Percentiles rank a stretch among this genome's conserved stretches.
Conservation (phyloP, 2,329 filamentous ascomycete species). For the Penicillium sp. region DNA sequence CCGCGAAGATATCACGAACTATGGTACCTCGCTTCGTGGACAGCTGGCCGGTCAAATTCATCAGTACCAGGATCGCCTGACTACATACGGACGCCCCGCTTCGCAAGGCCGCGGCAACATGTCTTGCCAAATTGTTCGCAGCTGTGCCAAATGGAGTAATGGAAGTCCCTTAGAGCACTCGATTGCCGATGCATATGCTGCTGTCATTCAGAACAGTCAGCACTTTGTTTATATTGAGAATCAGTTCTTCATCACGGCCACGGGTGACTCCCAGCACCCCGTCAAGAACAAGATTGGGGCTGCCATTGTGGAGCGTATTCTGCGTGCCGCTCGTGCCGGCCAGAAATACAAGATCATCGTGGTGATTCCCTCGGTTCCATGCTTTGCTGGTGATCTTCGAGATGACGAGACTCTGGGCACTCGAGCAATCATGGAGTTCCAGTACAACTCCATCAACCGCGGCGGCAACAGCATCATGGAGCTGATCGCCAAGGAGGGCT, state of each 20-base stretch:
- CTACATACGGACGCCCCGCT: slow-evolving; percentile 22
- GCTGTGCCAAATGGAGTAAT: slow-evolving; percentile 93
- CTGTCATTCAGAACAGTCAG: slow-evolving; percentile 80
- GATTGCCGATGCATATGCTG: slow-evolving; percentile 78
- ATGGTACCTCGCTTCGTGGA: slow-evolving; percentile 40
- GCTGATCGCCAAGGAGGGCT: slow-evolving; percentile 68
- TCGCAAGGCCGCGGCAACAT: slow-evolving; percentile 33
- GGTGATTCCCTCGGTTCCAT: slow-evolving; percentile 84
- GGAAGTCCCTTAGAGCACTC: slow-evolving; percentile 81
- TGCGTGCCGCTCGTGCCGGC: slow-evolving; percentile 73
- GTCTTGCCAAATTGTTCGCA: slow-evolving; percentile 59
- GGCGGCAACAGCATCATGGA: slow-evolving; percentile 90
- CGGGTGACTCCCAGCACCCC: slow-evolving; percentile 77
- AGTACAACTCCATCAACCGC: slow-evolving; percentile 93
- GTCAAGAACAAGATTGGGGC: slow-evolving; percentile 88
- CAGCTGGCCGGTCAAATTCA: slow-evolving; percentile 45
- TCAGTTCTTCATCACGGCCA: slow-evolving; percentile 97
- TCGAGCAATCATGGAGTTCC: slow-evolving; percentile 95
- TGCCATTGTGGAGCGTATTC: slow-evolving; percentile 86
- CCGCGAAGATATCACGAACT: slow-evolving; percentile 38
- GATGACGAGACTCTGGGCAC: slow-evolving; percentile 82
- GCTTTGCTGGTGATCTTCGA: slow-evolving; percentile 86
- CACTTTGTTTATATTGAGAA: slow-evolving; percentile 98
- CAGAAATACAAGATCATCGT: slow-evolving; percentile 90
- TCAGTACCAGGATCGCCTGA: slow-evolving; percentile 43